Evolutionary conservation across 352 stramenopile genomes (phyloP).

Genomic region (Globisporangium barbulae): DNA sequence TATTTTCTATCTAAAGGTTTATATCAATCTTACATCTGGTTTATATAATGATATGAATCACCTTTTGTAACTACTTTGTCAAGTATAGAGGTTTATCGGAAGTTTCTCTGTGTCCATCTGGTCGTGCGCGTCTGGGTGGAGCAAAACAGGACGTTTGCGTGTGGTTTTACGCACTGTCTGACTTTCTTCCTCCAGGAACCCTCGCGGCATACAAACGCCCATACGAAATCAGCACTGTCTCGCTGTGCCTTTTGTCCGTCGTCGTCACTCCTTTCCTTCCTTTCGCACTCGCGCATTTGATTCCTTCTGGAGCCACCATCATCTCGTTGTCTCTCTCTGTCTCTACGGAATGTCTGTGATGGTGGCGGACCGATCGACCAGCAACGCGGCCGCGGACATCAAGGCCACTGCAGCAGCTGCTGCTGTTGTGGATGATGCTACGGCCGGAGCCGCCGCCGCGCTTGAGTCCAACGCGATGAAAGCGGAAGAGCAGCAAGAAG

Average conservation of each 20-base stretch:
- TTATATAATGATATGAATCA: background rate
- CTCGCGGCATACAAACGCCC: constrained; percentile 12
- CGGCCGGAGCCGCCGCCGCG: background rate
- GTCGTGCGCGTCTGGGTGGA: background rate
- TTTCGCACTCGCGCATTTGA: constrained; percentile 3
- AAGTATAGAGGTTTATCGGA: background rate
- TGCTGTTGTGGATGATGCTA: background rate
- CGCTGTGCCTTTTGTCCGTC: background rate
- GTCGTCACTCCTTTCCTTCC: constrained; percentile 8
- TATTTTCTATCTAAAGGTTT: background rate
- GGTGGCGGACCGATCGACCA: constrained; percentile 5
- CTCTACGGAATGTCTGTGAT: constrained; percentile 14
- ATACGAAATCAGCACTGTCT: constrained; percentile 5
- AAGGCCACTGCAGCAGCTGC: background rate
- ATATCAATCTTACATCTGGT: background rate
- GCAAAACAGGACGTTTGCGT: background rate
- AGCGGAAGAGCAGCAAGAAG: constrained; percentile 4
- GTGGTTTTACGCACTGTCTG: background rate
- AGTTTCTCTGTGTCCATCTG: constrained; percentile 6
- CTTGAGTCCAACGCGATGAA: constrained; percentile 3
- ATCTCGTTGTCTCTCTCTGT: background rate
- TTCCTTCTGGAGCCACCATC: background rate
- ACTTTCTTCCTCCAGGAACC: constrained; percentile 1
- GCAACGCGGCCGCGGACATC: background rate
- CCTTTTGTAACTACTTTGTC: no score